These are phyloP conservation scores for Nicotiana paniculata DNA, from an alignment of 257 asterid genomes.

Conservation along the genomic window DNA sequence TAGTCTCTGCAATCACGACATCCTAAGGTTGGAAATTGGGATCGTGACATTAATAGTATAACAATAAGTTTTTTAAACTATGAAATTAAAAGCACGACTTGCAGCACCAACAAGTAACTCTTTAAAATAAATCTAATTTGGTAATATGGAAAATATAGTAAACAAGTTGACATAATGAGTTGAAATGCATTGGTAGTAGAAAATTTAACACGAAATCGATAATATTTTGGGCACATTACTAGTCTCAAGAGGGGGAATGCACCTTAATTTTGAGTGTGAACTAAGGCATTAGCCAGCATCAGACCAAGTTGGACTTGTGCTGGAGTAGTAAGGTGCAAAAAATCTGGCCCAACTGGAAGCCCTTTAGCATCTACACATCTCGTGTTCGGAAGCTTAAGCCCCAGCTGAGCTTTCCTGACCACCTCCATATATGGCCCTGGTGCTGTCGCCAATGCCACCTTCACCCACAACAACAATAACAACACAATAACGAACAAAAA, in stretches of 20 bases:
- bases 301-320: slow-evolving; percentile 29
- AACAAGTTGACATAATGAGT: background rate
- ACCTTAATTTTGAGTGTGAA: background rate
- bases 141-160: background rate
- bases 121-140: background rate
- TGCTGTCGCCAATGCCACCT: slow-evolving; percentile 34
- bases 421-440: slow-evolving; percentile 20
- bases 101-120: background rate
- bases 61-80: too few relatives aligned
- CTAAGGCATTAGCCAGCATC: slow-evolving; percentile 30
- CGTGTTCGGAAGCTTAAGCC: slow-evolving; percentile 19
- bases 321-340: slow-evolving; percentile 30
- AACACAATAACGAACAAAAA: background rate
- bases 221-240: background rate
- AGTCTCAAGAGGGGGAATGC: background rate
- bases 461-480: background rate
- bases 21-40: too few relatives aligned
- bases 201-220: background rate
- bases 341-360: slow-evolving; percentile 22
- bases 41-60: too few relatives aligned
- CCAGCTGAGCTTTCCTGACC: slow-evolving; percentile 29
- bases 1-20: too few relatives aligned
- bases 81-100: background rate
- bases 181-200: background rate
- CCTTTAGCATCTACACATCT: slow-evolving; percentile 33